Evolutionary conservation across 768 basidiomycete genomes (phyloP), one percentile per base, ranked within the genome.

Genomic region (Hysterangium stoloniferum): DNA sequence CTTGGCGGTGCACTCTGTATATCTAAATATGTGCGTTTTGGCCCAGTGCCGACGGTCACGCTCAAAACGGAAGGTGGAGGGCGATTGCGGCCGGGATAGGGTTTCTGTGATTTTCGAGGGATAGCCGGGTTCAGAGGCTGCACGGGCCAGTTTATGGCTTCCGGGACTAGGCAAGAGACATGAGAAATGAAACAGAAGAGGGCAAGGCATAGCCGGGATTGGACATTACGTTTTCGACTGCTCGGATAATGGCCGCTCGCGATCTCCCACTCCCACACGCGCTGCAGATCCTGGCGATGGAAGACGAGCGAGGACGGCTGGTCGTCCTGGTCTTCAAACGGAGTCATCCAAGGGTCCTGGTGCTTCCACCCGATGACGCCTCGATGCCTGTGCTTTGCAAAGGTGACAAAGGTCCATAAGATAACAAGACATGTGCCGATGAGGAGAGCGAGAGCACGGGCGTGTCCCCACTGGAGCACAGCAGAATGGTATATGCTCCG

Each of bases 191-290:
- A 29, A 22, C 13, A 29, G 33, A 46, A 40, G 54, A 57, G 11
- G 12, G 40, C 11, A 6, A 41, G 28, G 28, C 7, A 17, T 12
- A n/a, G n/a, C n/a, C n/a, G n/a, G n/a, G n/a, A 35, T 24, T 13
- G 28, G 48, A 75, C 87, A 61, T 66, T n/a, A 91, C 93, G 77
- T 58, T 75, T 73, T 51, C 78, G 75, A 48, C 78, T 74, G 66
- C 88, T 93, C 7, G 95, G 95, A 71, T 92, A 92, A 68, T 96
- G 93, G 1, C 96, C 96, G 55, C 89, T 88, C 28, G 80, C 71
- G 51, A 98, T 77, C 68, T 99, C 95, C 93, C 93, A 98, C 54
- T 82, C 73, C 94, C 94, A 98, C 65, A 99, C 88, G 51, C 84
- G 75, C 60, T 86, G 87, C 35, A 96, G 63, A 61, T 97, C 92